Percentiles rank a stretch among this genome's conserved stretches.
These are phyloP conservation scores for Hemisphaericaspora lyxosophila DNA, from an alignment of 1,139 yeast species.

Conservation along the genomic window DNA sequence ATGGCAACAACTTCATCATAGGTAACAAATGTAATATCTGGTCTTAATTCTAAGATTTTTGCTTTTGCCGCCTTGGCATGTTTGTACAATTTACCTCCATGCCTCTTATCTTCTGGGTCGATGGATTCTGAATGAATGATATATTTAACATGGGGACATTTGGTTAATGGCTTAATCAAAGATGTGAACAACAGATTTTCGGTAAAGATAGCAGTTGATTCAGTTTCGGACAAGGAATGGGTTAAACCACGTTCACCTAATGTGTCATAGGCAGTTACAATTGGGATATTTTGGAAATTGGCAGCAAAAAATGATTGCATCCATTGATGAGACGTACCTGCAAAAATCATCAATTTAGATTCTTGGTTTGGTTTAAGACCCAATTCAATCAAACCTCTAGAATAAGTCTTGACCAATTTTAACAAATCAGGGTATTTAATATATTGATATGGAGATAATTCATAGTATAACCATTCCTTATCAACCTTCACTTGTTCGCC, in stretches of 20 bases:
- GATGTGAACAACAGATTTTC: slow-evolving; percentile 72
- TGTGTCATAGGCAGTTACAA: slow-evolving; percentile 97
- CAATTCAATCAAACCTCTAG: slow-evolving; percentile 71
- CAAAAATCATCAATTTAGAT: slow-evolving; percentile 78
- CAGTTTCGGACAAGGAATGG: slow-evolving; percentile 82
- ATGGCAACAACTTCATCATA: slow-evolving; percentile 63
- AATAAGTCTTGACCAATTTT: slow-evolving; percentile 51
- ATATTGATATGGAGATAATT: slow-evolving; percentile 69
- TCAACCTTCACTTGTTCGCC: slow-evolving; percentile 72
- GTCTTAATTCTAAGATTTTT: slow-evolving; percentile 61
- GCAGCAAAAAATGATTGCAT: slow-evolving; percentile 83
- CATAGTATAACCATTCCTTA: slow-evolving; percentile 87
- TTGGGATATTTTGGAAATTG: slow-evolving; percentile 74
- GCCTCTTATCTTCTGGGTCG: slow-evolving; percentile 62
- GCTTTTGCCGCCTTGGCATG: slow-evolving; percentile 59
- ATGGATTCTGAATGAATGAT: slow-evolving; percentile 72
- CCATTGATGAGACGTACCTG: slow-evolving; percentile 85
- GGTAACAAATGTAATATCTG: slow-evolving; percentile 70
- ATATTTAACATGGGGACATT: slow-evolving; percentile 60
- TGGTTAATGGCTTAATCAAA: slow-evolving; percentile 68
- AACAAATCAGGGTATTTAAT: slow-evolving; percentile 62
- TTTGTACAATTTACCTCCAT: slow-evolving; percentile 54
- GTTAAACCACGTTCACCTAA: slow-evolving; percentile 89
- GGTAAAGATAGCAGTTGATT: slow-evolving; percentile 73
- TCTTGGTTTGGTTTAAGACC: slow-evolving; percentile 69